phyloP scores from a whole-genome alignment of 108 stramenopile species.

The Hondaea fermentalgiana region DNA sequence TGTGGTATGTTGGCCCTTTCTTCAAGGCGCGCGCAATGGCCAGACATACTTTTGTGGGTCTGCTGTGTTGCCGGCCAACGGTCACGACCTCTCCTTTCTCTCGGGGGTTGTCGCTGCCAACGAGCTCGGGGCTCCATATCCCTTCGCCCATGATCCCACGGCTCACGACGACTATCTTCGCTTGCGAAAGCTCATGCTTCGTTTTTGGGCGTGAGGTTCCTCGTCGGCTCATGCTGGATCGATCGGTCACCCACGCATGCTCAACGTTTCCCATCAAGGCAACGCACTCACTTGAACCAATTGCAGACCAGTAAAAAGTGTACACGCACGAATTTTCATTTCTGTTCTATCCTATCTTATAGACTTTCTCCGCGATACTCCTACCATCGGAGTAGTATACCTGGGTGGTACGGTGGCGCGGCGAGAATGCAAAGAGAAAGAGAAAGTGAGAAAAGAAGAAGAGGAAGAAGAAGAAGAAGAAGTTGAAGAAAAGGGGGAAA shows the following conservation, averaged over 20 bases:
- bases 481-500: no score
- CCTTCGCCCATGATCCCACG: background rate
- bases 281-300: background rate
- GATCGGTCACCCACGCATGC: background rate
- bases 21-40: background rate
- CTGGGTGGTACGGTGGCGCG: no score
- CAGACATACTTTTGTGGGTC: constrained; percentile 12
- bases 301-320: no score
- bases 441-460: no score
- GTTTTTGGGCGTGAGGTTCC: background rate
- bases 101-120: background rate
- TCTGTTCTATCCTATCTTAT: no score
- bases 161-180: background rate
- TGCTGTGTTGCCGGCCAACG: background rate
- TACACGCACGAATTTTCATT: no score
- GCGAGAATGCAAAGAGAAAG: no score
- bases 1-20: background rate
- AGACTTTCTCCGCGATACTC: no score
- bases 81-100: background rate
- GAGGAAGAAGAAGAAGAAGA: no score
- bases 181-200: background rate
- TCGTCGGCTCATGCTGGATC: background rate
- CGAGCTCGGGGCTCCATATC: constrained; percentile 1
- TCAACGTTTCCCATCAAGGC: background rate
- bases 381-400: no score